Evolutionary conservation across 352 stramenopile species (phyloP).

Genomic region (Phytophthora niederhauseri): DNA sequence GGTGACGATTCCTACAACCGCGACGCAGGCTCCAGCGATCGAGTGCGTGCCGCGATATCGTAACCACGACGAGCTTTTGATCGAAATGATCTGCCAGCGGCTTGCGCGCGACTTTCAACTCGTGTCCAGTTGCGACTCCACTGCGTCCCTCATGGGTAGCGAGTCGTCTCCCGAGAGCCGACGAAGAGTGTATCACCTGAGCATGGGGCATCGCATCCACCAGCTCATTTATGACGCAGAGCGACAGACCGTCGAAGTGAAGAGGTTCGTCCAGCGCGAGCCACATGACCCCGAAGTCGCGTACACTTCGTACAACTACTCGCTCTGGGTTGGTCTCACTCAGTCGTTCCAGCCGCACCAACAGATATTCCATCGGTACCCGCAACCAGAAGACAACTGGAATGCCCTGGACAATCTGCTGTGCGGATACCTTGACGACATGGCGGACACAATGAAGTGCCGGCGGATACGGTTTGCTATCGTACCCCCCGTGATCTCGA

Average conservation of each 20-base stretch:
- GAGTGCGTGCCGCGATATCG: constrained; percentile 65
- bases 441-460: constrained; percentile 75
- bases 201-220: constrained; percentile 84
- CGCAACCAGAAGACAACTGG: constrained; percentile 79
- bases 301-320: constrained; percentile 73
- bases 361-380: constrained; percentile 75
- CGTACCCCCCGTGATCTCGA: constrained; percentile 40
- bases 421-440: constrained; percentile 78
- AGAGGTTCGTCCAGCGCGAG: constrained; percentile 68
- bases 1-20: constrained; percentile 61
- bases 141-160: constrained; percentile 33
- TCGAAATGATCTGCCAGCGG: constrained; percentile 86
- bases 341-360: constrained; percentile 75
- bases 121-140: constrained; percentile 50
- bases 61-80: constrained; percentile 69
- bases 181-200: constrained; percentile 64
- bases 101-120: constrained; percentile 82
- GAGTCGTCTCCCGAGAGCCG: constrained; percentile 25
- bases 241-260: constrained; percentile 79
- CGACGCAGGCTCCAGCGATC: constrained; percentile 29
- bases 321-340: constrained; percentile 67
- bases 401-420: constrained; percentile 79
- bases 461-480: constrained; percentile 75
- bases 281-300: constrained; percentile 34
- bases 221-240: constrained; percentile 80